Conservation (phyloP, 106 monocot genomes). For the Apostasia shenzhenica region DNA sequence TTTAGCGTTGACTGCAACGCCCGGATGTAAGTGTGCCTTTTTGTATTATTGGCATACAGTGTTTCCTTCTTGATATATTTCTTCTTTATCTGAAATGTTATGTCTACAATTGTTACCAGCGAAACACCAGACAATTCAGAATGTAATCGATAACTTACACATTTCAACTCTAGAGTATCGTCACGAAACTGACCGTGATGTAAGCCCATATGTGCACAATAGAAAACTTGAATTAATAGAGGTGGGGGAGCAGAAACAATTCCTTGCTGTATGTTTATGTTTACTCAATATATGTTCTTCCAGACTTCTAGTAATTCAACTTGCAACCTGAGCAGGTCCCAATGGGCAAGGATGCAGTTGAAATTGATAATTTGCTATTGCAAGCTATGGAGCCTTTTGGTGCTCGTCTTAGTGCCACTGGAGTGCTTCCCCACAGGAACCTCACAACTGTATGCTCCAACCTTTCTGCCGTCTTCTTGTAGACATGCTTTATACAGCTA, state of each 20-base stretch:
- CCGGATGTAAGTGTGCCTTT: slow-evolving; percentile 72
- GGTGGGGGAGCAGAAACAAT: slow-evolving; percentile 32
- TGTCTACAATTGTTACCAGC: slow-evolving; percentile 37
- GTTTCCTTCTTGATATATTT: slow-evolving; percentile 1
- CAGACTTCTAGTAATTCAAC: slow-evolving; percentile 1
- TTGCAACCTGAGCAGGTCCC: slow-evolving; percentile 50
- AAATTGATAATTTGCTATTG: slow-evolving; percentile 53
- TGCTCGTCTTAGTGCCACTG: slow-evolving; percentile 30
- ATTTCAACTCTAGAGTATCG: slow-evolving; percentile 91
- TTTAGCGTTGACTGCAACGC: slow-evolving; percentile 95
- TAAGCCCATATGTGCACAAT: slow-evolving; percentile 65
- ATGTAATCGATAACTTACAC: slow-evolving; percentile 78
- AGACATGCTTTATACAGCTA: background rate
- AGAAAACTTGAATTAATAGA: slow-evolving; percentile 69
- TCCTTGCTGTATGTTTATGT: background rate
- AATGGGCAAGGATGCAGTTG: slow-evolving; percentile 55
- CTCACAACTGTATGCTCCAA: slow-evolving; percentile 49
- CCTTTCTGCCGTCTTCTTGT: slow-evolving; percentile 3
- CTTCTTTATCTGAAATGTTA: slow-evolving; percentile 7
- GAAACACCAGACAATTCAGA: slow-evolving; percentile 69
- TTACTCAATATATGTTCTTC: background rate
- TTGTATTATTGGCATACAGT: background rate
- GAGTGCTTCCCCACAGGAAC: slow-evolving; percentile 58
- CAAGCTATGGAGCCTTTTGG: slow-evolving; percentile 64
- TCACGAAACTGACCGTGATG: slow-evolving; percentile 79